Base-by-base conservation (phyloP, 2,329 filamentous ascomycete species). In the Xenosphaeropsis pyriputrescens region DNA sequence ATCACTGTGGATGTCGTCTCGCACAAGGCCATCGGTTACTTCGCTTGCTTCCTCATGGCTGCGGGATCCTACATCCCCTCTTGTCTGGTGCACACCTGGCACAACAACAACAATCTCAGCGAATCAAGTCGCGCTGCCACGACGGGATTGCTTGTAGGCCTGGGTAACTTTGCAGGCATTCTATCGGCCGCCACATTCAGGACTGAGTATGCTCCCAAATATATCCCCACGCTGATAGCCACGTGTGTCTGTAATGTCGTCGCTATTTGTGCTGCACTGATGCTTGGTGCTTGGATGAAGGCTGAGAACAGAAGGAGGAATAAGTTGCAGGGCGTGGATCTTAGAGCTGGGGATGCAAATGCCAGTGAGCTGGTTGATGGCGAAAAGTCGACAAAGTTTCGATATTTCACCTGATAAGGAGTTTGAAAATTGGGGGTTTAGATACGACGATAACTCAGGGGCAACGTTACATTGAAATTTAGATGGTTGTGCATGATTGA, bases 51-150 rank as follows among this genome's bases (percentile, higher is more conserved):
- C 40, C 50, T 70, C 3, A 52, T 70, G 37, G 60, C 62, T 2
- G 46, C 52, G 0, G 60, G 60, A 16, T 56, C 64, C 1, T 69
- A 67, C 43, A 64, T 65, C 12, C 60, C 63, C 0, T 60, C 57
- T 4, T 61, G 59, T 37, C 50, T 70, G n/a, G 58, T 68, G 4
- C 59, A 68, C 41, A 57, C 57, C 1, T 67, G 67, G 65, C 57
- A 68, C 41, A 69, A 69, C 39, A 70, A 68, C 43, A 70, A 70
- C 46, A 68, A 66, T 32, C 50, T 67, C 6, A 59, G 63, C 17
- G 66, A 72, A 50, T 68, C 61, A 32, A 57, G 55, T 0, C 58
- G 66, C 0, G 65, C 65, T 5, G 63, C 64, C 0, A 65, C 61
- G 8, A 68, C 63, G 1, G 65, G 61, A 0, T 49, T 68, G 12